Base-by-base conservation (phyloP, 2,329 filamentous ascomycete species). In the Fusarium subtropicale region DNA sequence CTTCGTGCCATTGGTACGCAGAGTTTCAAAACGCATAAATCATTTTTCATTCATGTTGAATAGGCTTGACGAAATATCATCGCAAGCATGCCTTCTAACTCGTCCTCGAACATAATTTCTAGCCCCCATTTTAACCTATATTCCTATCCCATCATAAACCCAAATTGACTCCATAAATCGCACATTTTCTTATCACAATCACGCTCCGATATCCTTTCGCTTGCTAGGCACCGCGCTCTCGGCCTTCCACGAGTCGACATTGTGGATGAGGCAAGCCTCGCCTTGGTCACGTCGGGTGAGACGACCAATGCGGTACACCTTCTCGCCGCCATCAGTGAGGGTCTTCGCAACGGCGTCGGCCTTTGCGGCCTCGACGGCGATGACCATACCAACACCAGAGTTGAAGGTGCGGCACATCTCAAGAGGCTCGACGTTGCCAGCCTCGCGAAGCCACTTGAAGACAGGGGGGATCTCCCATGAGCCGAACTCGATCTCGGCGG, bases 331-430 rank as follows among this genome's bases (percentile, higher is more conserved):
- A 28, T 82, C 83, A 74, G 89, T 84, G 24, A 97, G 82, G 45
- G 87, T 82, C 54, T 83, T 79, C 22, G 83, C 83, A 3, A 92
- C 89, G 38, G 85, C 83, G 8, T 87, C 85, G 3, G 85, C 92
- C 71, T 91, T 86, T 34, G 82, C 85, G 58, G 86, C 83, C 30
- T 87, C 87, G 4, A 97, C 93, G 7, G 94, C 93, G 31, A 94
- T 84, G 8, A 97, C 92, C 94, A 99, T 98, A 47, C 96, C 96
- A 45, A 99, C 83, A 52, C 96, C 96, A 10, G 91, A 94, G 83
- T 99, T 99, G 87, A 97, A 98, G 3, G 94, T 96, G 60, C 94
- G 87, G 53, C 91, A 93, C 87, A 98, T 97, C 82, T 99, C 96
- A 12, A 83, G 77, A 3, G 90, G 85, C 55, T 86, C 87, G 33